These are phyloP conservation scores for Nidularia pulvinata DNA, from an alignment of 768 basidiomycete genomes.

Conservation along the genomic window DNA sequence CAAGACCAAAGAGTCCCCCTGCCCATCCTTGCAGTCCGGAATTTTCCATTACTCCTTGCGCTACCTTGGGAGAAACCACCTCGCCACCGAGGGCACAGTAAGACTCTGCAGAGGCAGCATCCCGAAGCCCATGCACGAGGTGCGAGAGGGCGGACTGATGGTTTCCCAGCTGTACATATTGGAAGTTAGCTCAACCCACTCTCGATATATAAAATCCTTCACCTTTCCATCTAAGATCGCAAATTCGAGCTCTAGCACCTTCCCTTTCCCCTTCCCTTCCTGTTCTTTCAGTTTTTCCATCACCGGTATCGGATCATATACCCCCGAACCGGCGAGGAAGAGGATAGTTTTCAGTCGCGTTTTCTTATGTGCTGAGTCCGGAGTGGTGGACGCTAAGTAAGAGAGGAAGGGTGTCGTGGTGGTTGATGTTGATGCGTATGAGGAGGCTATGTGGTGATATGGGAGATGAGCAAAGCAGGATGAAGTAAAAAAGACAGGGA, in stretches of 20 bases:
- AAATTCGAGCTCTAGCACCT: slow-evolving; percentile 2
- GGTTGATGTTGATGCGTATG: slow-evolving; percentile 42
- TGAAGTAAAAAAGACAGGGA: neutral
- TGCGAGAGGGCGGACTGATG: slow-evolving; percentile 64
- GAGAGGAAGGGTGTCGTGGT: slow-evolving; percentile 54
- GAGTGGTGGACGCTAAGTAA: slow-evolving; percentile 84
- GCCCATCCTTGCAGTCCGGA: slow-evolving; percentile 54
- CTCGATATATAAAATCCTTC: no score
- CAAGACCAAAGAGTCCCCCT: slow-evolving; percentile 14
- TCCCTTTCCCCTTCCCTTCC: neutral
- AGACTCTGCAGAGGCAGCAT: slow-evolving; percentile 77
- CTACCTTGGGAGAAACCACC: slow-evolving; percentile 62
- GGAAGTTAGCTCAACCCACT: no score
- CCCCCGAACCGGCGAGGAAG: slow-evolving; percentile 75
- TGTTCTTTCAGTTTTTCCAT: neutral
- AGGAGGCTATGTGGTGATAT: slow-evolving; percentile 33
- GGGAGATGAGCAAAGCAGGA: slow-evolving; percentile 1
- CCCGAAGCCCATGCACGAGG: slow-evolving; percentile 70
- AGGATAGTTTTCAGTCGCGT: slow-evolving; percentile 74
- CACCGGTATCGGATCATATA: slow-evolving; percentile 52
- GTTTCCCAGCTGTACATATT: slow-evolving; percentile 35
- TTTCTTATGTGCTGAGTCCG: slow-evolving; percentile 74
- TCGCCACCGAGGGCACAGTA: slow-evolving; percentile 85
- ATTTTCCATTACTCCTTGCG: slow-evolving; percentile 48
- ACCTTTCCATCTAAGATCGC: slow-evolving; percentile 6